A percentile compares a stretch with the other conserved stretches of the same genome.
Evolutionary conservation across 306 rosid genomes (phyloP).

Genomic region (Cucurbita maxima): DNA sequence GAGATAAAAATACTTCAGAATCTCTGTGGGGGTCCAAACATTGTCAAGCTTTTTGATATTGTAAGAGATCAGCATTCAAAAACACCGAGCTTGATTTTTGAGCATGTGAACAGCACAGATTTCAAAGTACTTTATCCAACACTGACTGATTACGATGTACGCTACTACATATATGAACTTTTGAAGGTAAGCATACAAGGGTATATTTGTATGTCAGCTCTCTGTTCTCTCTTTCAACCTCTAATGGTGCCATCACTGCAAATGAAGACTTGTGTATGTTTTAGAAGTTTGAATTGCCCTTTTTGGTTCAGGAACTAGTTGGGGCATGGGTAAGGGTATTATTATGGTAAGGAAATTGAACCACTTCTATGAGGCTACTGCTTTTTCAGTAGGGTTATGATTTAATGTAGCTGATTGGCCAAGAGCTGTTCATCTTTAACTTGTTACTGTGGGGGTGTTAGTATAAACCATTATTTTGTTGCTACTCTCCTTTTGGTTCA

Average conservation of each 20-base stretch:
- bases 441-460: not conserved
- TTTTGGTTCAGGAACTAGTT: not conserved
- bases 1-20: slow-evolving; percentile 35
- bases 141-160: slow-evolving; percentile 29
- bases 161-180: slow-evolving; percentile 33
- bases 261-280: not conserved
- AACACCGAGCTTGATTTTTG: slow-evolving; percentile 33
- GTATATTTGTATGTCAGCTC: not conserved
- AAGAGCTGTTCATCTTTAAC: not conserved
- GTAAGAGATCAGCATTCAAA: slow-evolving; percentile 30
- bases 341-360: not conserved
- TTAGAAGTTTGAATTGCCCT: not conserved
- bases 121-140: slow-evolving; percentile 29
- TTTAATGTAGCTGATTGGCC: not conserved
- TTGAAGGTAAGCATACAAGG: slow-evolving; percentile 18
- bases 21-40: slow-evolving; percentile 29
- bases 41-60: slow-evolving; percentile 28
- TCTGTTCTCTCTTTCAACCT: not conserved
- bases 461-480: not conserved
- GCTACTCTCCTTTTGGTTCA: not conserved
- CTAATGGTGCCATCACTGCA: not conserved
- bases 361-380: not conserved
- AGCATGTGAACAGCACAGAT: slow-evolving; percentile 30
- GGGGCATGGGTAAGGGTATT: not conserved
- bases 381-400: not conserved